Base-by-base conservation (phyloP, 1,139 yeast genomes). In the Kodamaea alishanica region DNA sequence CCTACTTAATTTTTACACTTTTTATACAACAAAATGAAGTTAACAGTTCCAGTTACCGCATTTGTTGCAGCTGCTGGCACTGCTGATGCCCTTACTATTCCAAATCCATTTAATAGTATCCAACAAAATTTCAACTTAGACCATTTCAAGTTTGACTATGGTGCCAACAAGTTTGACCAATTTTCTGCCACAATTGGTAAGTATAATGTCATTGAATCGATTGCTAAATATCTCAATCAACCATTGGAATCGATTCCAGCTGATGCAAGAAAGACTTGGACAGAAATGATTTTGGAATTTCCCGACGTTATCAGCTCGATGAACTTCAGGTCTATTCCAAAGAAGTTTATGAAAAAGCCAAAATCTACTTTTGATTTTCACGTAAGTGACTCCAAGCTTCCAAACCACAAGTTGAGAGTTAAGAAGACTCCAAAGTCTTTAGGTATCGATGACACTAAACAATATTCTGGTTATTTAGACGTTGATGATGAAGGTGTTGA, bases 381-480 rank as follows among this genome's bases (percentile, higher is more conserved):
- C 37, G 82, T 80, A 24, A 36, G 56, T 35, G 69, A 65, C 50
- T 60, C 56, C 15, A 69, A 70, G 44, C 61, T 69, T 41, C 78
- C 82, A 35, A 64, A 72, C 59, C 81, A 81, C 58, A 63, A 72
- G 46, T 72, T 83, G 63, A 74, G 89, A 61, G 78, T 79, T 50
- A 81, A 81, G 58, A 60, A 73, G 23, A 66, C 72, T 32, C 57
- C 60, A 4, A 71, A 70, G 44, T 66, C 65, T 30, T 74, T 87
- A 52, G 94, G 90, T 26, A 63, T 89, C 45, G 97, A 89, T 63
- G 67, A 70, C 31, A 89, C 83, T 37, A 81, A 83, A 56, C 96
- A 88, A 62, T 83, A 81, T 59, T 77, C 94, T 32, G 97, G 97
- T 41, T 89, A 89, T 62, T 74, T 89, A 56, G 96, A 89, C 58